Evolutionary conservation across 495 filamentous ascomycete species (phyloP), one percentile per base, ranked within the genome.

Genomic region (Penicillium mononematosum): DNA sequence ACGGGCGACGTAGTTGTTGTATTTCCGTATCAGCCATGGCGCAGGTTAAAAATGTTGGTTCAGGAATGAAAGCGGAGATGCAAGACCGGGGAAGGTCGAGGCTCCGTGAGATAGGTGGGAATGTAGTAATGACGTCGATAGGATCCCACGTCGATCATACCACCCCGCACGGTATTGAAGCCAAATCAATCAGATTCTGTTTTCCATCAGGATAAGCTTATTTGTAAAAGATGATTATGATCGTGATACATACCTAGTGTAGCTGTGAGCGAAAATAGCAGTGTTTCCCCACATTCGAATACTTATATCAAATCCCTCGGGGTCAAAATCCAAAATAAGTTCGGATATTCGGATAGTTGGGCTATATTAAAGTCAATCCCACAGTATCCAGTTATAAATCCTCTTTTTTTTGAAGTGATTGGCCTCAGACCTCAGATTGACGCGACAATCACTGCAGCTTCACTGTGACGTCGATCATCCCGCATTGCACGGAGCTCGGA

Each of bases 1-100:
- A 76, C 11, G 70, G 55, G 46, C 75, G 71, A 38, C 75, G 75
- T 16, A 50, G 59, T 22, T 69, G 59, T 22, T 68, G 66, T 20
- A 70, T 38, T 16, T 68, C 67, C 11, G 70, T 24, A 25, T 73
- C 63, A 10, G 70, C 67, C 75, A 78, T 78, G 56, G 31, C 31
- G 31, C 10, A 19, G 63, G 53, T 27, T 27, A 44, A 20, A 16
- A 49, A 12, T 32, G 31, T 32, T 32, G 31, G 45, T 47, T 31
- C 5, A 48, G 16, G 1, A 32, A 10, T 17, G 39, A 43, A 19
- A 19, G 46, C 31, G 25, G 25, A 34, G 47, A 24, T 38, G n/a
- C 32, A 16, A 46, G n/a, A 29, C 12, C 25, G 45, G 17, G 34
- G 49, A 29, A 17, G 36, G 46, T 29, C 29, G 19, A 24, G 53